phyloP scores from a whole-genome alignment of 176 grass and related monocot species.

The Eleusine indica region DNA sequence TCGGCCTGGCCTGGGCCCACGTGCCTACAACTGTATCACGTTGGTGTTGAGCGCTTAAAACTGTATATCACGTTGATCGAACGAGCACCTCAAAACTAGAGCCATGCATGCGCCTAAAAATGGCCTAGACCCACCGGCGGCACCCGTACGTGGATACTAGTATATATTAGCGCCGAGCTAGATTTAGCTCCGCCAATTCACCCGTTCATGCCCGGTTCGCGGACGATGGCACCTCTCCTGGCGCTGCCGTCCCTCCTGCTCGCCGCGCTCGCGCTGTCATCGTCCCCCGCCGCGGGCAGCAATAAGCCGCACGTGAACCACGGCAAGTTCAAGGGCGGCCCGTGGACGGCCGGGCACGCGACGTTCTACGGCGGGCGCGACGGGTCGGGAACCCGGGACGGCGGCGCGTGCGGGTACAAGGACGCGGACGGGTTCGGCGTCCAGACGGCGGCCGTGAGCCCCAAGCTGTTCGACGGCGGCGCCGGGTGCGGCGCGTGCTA shows the following conservation, averaged over 20 bases:
- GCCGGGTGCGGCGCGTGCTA: conserved; percentile 74
- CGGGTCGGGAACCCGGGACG: conserved; percentile 46
- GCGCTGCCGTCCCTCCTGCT: not conserved
- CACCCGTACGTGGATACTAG: not conserved
- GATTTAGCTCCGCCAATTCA: not conserved
- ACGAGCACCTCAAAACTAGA: not conserved
- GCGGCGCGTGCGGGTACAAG: conserved; percentile 77
- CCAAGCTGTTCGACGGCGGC: conserved; percentile 58
- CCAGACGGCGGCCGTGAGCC: conserved; percentile 80
- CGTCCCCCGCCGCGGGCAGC: not conserved
- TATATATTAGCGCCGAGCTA: not conserved
- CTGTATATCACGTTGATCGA: not conserved
- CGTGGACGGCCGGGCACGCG: conserved; percentile 63
- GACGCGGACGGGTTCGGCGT: conserved; percentile 77
- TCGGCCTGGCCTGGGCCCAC: too few species aligned
- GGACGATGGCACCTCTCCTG: conserved; percentile 9
- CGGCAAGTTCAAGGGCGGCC: conserved; percentile 50
- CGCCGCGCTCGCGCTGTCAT: not conserved
- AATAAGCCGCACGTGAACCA: conserved; percentile 48
- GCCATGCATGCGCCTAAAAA: conserved; percentile 31
- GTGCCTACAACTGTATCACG: too few species aligned
- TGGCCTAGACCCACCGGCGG: not conserved
- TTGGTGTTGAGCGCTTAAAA: not conserved
- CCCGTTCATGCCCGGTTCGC: not conserved
- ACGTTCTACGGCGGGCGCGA: conserved; percentile 75